Conservation (phyloP, 2,329 filamentous ascomycete genomes). For the Akanthomyces dipterigenus region DNA sequence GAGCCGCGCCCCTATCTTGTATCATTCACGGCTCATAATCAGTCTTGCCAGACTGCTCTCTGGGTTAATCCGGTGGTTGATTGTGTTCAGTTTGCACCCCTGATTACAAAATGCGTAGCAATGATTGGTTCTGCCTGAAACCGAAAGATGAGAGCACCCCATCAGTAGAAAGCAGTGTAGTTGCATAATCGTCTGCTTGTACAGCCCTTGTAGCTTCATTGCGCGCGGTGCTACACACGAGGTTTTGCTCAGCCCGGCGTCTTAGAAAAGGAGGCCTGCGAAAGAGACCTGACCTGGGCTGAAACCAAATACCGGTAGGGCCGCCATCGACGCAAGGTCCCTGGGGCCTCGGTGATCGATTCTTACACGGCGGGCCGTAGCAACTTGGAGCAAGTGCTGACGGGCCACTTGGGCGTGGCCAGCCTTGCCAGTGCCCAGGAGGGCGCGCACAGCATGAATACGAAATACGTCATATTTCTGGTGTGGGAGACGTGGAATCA, state of each 20-base stretch:
- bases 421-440: neutral
- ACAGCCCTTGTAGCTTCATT: neutral
- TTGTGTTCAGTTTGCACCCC: neutral
- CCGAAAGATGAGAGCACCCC: neutral
- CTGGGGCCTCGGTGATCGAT: neutral
- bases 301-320: neutral
- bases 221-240: neutral
- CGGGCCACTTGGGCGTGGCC: neutral
- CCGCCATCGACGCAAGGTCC: neutral
- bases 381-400: constrained; percentile 2
- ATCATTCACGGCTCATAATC: no score
- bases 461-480: neutral
- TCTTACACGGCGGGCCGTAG: neutral
- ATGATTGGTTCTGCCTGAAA: no score
- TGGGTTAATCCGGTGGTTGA: no score
- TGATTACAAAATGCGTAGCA: no score
- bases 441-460: neutral
- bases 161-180: neutral
- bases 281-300: neutral
- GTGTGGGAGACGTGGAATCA: neutral
- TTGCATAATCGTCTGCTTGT: neutral
- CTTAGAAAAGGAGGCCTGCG: neutral
- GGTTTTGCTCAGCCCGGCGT: neutral
- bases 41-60: no score
- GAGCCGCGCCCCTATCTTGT: no score